Evolutionary conservation across 805 yeast species (phyloP).

Genomic region (Spencermartinsiella europaea): DNA sequence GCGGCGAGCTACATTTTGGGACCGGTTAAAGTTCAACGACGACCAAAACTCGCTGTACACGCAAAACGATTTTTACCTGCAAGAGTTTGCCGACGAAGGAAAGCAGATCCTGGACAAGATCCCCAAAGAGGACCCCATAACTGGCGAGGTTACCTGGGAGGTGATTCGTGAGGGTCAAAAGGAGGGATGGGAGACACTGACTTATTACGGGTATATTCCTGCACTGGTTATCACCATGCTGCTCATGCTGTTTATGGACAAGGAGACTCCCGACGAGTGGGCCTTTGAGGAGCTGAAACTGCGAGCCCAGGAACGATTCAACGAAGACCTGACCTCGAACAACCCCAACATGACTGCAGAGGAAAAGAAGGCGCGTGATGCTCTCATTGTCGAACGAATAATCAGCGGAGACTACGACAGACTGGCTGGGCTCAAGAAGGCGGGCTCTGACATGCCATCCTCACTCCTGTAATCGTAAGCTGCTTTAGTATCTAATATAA

Average conservation of each 20-base stretch:
- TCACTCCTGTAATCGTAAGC: conserved; percentile 25
- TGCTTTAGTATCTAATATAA: neutral
- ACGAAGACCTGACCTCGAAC: conserved; percentile 44
- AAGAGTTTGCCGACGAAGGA: conserved; percentile 46
- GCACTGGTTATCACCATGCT: conserved; percentile 54
- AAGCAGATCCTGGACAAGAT: conserved; percentile 74
- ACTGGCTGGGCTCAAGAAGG: conserved; percentile 35
- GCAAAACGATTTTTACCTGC: conserved; percentile 58
- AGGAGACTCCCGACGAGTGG: conserved; percentile 61
- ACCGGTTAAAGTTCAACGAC: conserved; percentile 44
- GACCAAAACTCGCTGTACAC: conserved; percentile 51
- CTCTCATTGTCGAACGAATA: conserved; percentile 72
- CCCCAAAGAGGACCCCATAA: conserved; percentile 72
- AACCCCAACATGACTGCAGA: conserved; percentile 41
- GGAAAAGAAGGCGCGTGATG: conserved; percentile 65
- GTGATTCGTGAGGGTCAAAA: conserved; percentile 66
- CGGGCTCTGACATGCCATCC: conserved; percentile 32
- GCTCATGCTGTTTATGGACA: conserved; percentile 45
- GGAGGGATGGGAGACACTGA: conserved; percentile 82
- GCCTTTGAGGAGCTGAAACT: conserved; percentile 75
- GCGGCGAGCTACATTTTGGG: conserved; percentile 48
- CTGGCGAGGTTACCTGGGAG: conserved; percentile 77
- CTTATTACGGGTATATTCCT: conserved; percentile 70
- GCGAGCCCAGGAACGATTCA: conserved; percentile 65
- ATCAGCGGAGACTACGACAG: conserved; percentile 79